Evolutionary conservation across 176 grass and related monocot genomes (phyloP), one percentile per base, ranked within the genome.

Genomic region (Avena atlantica): DNA sequence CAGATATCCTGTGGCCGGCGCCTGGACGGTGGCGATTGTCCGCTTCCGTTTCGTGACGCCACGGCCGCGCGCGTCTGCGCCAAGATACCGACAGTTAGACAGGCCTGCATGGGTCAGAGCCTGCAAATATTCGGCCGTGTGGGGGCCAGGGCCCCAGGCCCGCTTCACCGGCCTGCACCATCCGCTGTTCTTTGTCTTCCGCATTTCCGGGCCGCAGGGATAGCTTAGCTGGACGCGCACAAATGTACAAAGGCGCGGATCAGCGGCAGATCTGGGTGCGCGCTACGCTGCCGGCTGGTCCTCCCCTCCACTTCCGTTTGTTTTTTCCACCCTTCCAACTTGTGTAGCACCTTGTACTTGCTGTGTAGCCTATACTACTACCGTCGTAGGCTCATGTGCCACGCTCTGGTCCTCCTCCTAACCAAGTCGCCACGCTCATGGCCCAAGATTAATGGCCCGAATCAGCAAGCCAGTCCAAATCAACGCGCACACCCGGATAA

Each of bases 21-120:
- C 37, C 42, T 85, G 70, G 82, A 85, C 86, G 86, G 82, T 56
- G 89, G 69, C 16, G 81, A 91, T 76, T 55, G 59, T 81, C 85
- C 57, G 15, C 11, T 80, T 59, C 14, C 81, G 11, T 17, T 5
- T 5, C 60, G 42, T 67, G 49, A 53, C 80, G 65, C 56, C 74
- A 78, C 1, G 67, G 31, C 19, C 23, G 73, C 8, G 11, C 70
- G 67, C 31, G 7, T 10, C 80, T 74, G 20, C 80, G 85, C 68
- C 16, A 76, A 36, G 76, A 25, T 80, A 75, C 81, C 84, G 12
- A 16, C 13, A 25, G 2, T 3, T 20, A 88, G 21, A 16, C 23
- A 74, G 48, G 21, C 12, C 21, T 21, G 60, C 79, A 49, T 9
- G 78, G 31, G 27, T 20, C 79, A 55, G 73, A 29, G 73, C 15